These are phyloP conservation scores for Ascodesmis nigricans DNA, from an alignment of 495 filamentous ascomycete species.

Conservation along the genomic window DNA sequence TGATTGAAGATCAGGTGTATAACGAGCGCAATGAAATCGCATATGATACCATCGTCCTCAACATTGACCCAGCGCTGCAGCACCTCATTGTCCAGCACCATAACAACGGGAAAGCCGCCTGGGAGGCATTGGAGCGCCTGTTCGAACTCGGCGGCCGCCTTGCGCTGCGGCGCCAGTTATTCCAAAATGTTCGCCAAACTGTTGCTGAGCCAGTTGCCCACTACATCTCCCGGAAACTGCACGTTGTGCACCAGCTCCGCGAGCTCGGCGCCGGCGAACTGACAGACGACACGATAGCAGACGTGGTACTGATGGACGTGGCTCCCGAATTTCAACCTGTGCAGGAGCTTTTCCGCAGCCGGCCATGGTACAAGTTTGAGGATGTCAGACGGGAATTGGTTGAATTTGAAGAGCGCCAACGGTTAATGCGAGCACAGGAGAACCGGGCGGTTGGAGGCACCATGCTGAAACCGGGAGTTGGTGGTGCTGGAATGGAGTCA, in stretches of 20 bases:
- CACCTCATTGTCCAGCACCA: background rate
- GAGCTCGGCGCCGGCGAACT: background rate
- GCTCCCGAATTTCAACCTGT: background rate
- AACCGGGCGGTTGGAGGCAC: too few relatives aligned
- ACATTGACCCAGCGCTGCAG: background rate
- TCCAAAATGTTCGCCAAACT: background rate
- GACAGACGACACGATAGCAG: slow-evolving; percentile 2
- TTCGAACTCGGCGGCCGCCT: slow-evolving; percentile 2
- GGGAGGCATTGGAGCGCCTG: slow-evolving; percentile 4
- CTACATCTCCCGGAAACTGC: slow-evolving; percentile 2
- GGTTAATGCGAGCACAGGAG: too few relatives aligned
- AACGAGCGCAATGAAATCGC: slow-evolving; percentile 5
- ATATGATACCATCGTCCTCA: slow-evolving; percentile 3
- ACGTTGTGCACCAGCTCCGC: slow-evolving; percentile 1
- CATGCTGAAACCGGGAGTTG: too few relatives aligned
- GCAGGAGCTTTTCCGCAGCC: too few relatives aligned
- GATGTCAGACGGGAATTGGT: too few relatives aligned
- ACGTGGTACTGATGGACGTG: slow-evolving; percentile 4
- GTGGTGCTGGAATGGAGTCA: too few relatives aligned
- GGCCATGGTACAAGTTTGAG: too few relatives aligned
- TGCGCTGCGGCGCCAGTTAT: slow-evolving; percentile 2
- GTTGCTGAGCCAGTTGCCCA: background rate
- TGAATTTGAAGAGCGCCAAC: too few relatives aligned
- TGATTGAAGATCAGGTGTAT: slow-evolving; percentile 1
- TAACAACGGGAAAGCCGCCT: slow-evolving; percentile 4